Evolutionary conservation across 805 yeast species (phyloP), one percentile per base, ranked within the genome.

Genomic region (Starmerella stellata): DNA sequence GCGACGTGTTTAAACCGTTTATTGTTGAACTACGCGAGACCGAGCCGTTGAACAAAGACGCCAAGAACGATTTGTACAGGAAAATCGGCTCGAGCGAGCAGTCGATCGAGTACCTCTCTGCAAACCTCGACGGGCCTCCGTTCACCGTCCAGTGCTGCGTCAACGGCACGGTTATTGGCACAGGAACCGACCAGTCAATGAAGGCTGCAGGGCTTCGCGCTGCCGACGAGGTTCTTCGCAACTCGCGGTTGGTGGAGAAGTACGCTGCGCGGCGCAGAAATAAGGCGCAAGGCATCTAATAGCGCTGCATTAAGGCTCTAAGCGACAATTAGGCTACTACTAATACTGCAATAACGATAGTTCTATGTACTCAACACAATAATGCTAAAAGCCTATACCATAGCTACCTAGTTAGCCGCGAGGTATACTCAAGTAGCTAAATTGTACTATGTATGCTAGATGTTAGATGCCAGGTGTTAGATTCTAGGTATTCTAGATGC

Each of bases 191-290:
- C 2, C 64, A 68, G 19, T 75, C 71, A 44, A 61, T 65, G 3
- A 79, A 78, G 54, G 75, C 72, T 21, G 96, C 95, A 0, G 90
- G 94, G 0, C 56, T 71, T 18, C 63, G 76, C 39, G 95, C 95
- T 0, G 98, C 98, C 0, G 76, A 75, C 74, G 62, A 64, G 37
- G 94, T 87, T 0, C 60, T 87, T 34, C 57, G 60, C 9, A 72
- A 80, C 34, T 68, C 67, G 32, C 61, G 60, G 0, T 41, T 71
- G 23, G 62, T 82, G 35, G 85, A 77, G 43, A 75, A 75, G 49
- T 80, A 69, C 53, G 70, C 72, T 13, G 63, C 64, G 30, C 43
- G 65, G 17, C n/a, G n/a, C n/a, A n/a, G n/a, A n/a, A n/a, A n/a
- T n/a, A n/a, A n/a, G n/a, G n/a, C n/a, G n/a, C n/a, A n/a, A n/a